Percentiles rank a stretch among this genome's conserved stretches.
phyloP scores from a whole-genome alignment of 306 rosid species.

The Citrullus colocynthis region DNA sequence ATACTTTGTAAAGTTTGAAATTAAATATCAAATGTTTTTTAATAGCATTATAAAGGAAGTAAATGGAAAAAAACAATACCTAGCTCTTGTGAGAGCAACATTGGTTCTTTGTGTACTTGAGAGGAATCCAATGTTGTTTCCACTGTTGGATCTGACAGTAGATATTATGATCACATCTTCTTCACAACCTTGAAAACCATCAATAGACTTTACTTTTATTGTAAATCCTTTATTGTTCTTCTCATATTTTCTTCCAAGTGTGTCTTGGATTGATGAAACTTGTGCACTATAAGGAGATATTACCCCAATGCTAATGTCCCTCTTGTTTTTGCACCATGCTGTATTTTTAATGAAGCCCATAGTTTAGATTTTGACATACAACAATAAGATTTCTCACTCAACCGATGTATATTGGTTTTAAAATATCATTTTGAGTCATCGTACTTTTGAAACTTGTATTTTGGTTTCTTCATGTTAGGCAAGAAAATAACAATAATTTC shows the following conservation, averaged over 20 bases:
- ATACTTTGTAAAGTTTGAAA: too few species aligned
- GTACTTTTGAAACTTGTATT: too few species aligned
- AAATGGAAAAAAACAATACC: constrained; percentile 22
- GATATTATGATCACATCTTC: constrained; percentile 60
- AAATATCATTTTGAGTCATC: too few species aligned
- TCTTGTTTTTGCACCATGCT: constrained; percentile 37
- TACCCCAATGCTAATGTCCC: constrained; percentile 40
- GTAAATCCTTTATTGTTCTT: constrained; percentile 25
- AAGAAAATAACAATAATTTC: too few species aligned
- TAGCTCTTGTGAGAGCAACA: constrained; percentile 80
- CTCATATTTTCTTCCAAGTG: constrained; percentile 31
- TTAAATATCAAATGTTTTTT: too few species aligned
- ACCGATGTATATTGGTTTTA: too few species aligned
- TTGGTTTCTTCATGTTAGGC: too few species aligned
- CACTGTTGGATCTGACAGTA: constrained; percentile 39
- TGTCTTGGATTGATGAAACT: constrained; percentile 42
- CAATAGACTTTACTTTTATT: constrained; percentile 56
- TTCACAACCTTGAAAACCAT: constrained; percentile 85
- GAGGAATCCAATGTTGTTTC: constrained; percentile 30
- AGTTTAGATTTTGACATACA: not conserved
- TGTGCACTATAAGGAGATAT: constrained; percentile 79
- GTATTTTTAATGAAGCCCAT: not conserved
- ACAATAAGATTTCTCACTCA: too few species aligned
- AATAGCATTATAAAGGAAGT: not conserved
- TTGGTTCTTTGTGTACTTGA: constrained; percentile 44